Percentiles rank a stretch among this genome's conserved stretches.
These are phyloP conservation scores for Paulownia fortunei DNA, from an alignment of 257 asterid genomes.

Conservation along the genomic window DNA sequence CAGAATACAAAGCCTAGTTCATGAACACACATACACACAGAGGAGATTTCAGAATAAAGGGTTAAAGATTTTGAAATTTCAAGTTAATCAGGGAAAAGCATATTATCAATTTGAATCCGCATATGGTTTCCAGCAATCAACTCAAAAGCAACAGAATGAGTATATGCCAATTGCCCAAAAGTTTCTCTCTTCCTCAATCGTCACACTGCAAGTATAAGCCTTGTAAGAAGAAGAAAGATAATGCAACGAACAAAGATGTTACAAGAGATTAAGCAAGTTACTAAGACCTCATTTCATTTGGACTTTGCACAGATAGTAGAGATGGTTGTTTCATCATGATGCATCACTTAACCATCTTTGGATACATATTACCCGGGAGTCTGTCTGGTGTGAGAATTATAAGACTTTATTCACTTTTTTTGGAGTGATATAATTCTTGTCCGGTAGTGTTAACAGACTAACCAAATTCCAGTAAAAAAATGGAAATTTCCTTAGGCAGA, in stretches of 20 bases:
- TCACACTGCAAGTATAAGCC: neutral
- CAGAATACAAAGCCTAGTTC: neutral
- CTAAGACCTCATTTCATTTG: neutral
- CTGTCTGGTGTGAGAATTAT: no score
- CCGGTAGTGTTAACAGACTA: no score
- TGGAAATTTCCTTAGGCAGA: no score
- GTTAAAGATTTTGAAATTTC: neutral
- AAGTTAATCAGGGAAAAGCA: neutral
- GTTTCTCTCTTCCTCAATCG: neutral
- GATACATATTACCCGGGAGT: no score
- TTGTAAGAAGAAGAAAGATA: neutral
- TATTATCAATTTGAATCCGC: neutral
- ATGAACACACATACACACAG: neutral
- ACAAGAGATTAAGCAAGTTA: slow-evolving; percentile 1
- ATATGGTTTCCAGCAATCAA: neutral
- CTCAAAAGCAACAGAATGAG: neutral
- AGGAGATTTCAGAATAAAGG: neutral
- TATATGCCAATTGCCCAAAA: neutral
- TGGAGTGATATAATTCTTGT: no score
- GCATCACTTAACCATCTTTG: neutral
- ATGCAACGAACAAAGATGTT: neutral
- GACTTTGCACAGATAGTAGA: neutral
- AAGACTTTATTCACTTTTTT: neutral
- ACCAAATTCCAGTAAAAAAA: no score
- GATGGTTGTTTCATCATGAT: neutral